These are phyloP conservation scores for Brettanomyces nanus DNA, from an alignment of 805 yeast species.

Conservation along the genomic window DNA sequence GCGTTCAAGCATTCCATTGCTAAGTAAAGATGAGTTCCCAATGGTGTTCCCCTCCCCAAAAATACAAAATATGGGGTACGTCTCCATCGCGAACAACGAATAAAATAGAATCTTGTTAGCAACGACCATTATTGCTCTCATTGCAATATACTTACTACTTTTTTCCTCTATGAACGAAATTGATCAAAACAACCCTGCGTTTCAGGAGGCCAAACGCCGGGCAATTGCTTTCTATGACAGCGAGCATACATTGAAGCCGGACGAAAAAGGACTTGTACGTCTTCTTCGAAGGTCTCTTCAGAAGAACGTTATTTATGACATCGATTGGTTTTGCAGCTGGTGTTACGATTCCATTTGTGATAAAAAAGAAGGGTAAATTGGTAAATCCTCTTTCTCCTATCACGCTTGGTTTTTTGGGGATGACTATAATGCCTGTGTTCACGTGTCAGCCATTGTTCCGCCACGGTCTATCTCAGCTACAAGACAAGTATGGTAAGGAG, in stretches of 20 bases:
- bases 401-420: conserved; percentile 33
- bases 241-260: conserved; percentile 33
- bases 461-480: conserved; percentile 24
- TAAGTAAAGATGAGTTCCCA: neutral
- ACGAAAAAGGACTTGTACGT: conserved; percentile 33
- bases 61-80: too few relatives aligned
- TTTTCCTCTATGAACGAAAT: neutral
- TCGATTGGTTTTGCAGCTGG: conserved; percentile 35
- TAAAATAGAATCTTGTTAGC: too few relatives aligned
- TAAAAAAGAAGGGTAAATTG: conserved; percentile 27
- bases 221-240: conserved; percentile 42
- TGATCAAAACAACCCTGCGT: conserved; percentile 9
- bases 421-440: conserved; percentile 27
- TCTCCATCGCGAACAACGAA: too few relatives aligned
- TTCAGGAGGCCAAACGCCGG: conserved; percentile 30
- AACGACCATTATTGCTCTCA: neutral
- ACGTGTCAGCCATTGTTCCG: conserved; percentile 24
- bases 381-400: conserved; percentile 34
- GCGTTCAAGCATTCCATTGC: neutral
- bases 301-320: conserved; percentile 29
- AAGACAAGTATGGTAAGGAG: conserved; percentile 17
- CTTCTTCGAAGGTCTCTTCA: conserved; percentile 29
- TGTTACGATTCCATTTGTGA: conserved; percentile 34
- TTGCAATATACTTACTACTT: neutral
- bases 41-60: too few relatives aligned